Conservation (phyloP, 2,329 filamentous ascomycete genomes). For the Beauveria asiatica region DNA sequence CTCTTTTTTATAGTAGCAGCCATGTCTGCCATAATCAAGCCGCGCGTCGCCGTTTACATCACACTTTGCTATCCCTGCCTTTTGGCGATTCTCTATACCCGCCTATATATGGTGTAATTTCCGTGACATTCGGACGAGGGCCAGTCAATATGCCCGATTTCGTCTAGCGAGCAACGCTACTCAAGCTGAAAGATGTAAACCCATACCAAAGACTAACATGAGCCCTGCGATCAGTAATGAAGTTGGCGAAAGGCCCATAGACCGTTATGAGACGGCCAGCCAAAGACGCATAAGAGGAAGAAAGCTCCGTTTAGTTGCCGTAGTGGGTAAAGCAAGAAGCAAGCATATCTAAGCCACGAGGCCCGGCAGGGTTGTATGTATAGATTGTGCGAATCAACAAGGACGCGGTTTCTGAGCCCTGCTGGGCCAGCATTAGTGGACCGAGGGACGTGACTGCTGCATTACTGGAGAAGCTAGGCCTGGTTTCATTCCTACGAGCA, state of each 20-base stretch:
- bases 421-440: not conserved
- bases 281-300: not conserved
- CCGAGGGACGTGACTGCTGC: too few species aligned
- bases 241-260: not conserved
- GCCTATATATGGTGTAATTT: not conserved
- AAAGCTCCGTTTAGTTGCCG: not conserved
- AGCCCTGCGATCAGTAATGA: too few species aligned
- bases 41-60: not conserved
- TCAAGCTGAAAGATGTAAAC: not conserved
- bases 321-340: not conserved
- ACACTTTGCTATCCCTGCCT: not conserved
- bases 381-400: not conserved
- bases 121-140: not conserved
- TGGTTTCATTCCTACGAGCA: too few species aligned
- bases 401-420: not conserved
- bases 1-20: slow-evolving; percentile 4
- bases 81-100: not conserved
- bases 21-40: slow-evolving; percentile 8
- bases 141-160: not conserved
- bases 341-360: not conserved
- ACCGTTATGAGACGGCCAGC: not conserved
- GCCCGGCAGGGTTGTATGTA: not conserved
- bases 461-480: too few species aligned
- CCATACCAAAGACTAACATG: not conserved
- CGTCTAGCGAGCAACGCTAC: not conserved